phyloP scores from a whole-genome alignment of 2,329 filamentous ascomycete species.

The Cyphellophora europaea region DNA sequence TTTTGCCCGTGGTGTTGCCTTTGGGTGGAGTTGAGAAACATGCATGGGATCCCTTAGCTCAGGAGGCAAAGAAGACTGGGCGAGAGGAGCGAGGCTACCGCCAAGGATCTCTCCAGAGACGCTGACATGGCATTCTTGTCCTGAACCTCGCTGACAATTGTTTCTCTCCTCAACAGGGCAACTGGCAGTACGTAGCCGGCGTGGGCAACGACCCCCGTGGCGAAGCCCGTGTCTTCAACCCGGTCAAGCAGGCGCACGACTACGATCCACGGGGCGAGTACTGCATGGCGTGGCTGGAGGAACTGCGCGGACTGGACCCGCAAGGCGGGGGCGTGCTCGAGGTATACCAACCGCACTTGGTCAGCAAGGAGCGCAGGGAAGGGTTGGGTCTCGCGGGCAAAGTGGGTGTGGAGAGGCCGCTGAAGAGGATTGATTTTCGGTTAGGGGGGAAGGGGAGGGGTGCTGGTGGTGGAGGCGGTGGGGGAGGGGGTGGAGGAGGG shows the following conservation, averaged over 20 bases:
- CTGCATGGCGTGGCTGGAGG: conserved; percentile 63
- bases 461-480: conserved; percentile 23
- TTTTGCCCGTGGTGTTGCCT: too few species aligned
- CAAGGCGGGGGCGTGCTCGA: conserved; percentile 25
- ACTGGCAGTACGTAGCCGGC: conserved; percentile 74
- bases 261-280: conserved; percentile 64
- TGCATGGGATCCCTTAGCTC: too few species aligned
- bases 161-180: too few species aligned
- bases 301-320: conserved; percentile 46
- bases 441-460: conserved; percentile 36
- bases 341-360: conserved; percentile 62
- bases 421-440: conserved; percentile 56
- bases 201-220: conserved; percentile 71
- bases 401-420: conserved; percentile 57
- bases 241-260: conserved; percentile 69
- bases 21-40: too few species aligned
- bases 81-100: too few species aligned
- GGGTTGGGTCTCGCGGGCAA: conserved; percentile 47
- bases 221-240: conserved; percentile 67
- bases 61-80: too few species aligned
- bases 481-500: conserved; percentile 21
- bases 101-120: too few species aligned
- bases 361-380: conserved; percentile 49
- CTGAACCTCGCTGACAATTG: too few species aligned
- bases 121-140: too few species aligned